Base-by-base conservation (phyloP, 2,329 filamentous ascomycete species). In the Microcera coccophila region DNA sequence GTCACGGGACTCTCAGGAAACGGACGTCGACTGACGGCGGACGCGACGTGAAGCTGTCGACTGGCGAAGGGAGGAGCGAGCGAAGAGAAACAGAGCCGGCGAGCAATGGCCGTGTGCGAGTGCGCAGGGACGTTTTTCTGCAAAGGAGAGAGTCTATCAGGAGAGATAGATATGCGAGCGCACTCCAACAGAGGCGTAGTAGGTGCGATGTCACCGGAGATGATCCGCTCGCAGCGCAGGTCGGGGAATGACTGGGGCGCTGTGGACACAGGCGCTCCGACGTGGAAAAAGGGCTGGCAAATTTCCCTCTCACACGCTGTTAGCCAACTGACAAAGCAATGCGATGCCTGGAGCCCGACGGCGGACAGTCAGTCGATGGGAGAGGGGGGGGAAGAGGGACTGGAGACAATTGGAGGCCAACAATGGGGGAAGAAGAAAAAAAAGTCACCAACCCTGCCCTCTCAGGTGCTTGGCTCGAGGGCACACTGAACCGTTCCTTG, bases 1-100 rank as follows among this genome's bases (percentile, higher is more conserved):
- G 55, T 56, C 53, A 56, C 53, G 45, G 48, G 49, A 54, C 53
- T 49, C n/a, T 45, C 48, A 38, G 38, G 47, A 42, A 48, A 47
- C 46, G 41, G n/a, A 48, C 41, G 45, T 45, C 48, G 47, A 47
- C 29, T 8, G 29, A 28, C 24, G 14, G 24, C 24, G 24, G 14
- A 14, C n/a, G 52, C 41, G 42, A 39, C 35, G 32, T 38, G 36
- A 42, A 45, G 45, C 34, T 45, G 50, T 43, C 46, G 50, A 52
- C 45, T 44, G 42, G 44, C 48, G 55, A 49, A 5, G 12, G 29
- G 29, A 7, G 15, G 29, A 32, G 29, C 29, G 29, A 32, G 29
- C 11, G 29, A 32, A 32, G n/a, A 15, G 29, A 32, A 5, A 8
- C 5, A 15, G 7, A n/a, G n/a, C 7, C 15, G 29, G 8, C 15